These are phyloP conservation scores for Acer negundo DNA, from an alignment of 345 rosid species.

Conservation along the genomic window DNA sequence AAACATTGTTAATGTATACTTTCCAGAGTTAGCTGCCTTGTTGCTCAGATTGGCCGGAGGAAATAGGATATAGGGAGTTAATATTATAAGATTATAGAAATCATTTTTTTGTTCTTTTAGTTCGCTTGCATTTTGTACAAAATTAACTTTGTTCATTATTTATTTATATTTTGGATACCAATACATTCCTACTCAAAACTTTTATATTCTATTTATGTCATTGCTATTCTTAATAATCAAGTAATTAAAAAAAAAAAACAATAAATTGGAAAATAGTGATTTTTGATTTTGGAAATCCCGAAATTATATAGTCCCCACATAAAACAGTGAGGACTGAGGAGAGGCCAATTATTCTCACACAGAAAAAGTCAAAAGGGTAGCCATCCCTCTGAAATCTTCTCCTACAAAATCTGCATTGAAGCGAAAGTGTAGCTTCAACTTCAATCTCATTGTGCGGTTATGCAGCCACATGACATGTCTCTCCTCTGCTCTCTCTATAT, in stretches of 20 bases:
- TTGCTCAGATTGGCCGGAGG: conserved; percentile 1
- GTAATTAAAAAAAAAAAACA: neutral
- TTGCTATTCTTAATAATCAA: no score
- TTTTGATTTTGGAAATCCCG: neutral
- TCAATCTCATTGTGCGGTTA: neutral
- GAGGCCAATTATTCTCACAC: neutral
- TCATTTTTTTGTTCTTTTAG: neutral
- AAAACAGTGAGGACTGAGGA: neutral
- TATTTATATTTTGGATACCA: no score
- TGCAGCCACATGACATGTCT: neutral
- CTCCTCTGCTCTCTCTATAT: neutral
- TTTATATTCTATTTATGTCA: no score
- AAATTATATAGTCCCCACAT: neutral
- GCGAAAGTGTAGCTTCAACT: neutral
- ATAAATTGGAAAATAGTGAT: neutral
- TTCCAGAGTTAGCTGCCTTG: neutral
- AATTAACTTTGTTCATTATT: neutral
- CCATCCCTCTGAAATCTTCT: neutral
- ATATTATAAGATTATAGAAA: neutral
- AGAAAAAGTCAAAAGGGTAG: conserved; percentile 17
- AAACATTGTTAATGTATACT: neutral
- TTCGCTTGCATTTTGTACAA: conserved; percentile 3
- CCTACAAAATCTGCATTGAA: conserved; percentile 25
- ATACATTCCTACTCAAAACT: no score
- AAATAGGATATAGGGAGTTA: neutral